Evolutionary conservation across 2,329 filamentous ascomycete species (phyloP).

Genomic region (Pseudogymnoascus sp.): DNA sequence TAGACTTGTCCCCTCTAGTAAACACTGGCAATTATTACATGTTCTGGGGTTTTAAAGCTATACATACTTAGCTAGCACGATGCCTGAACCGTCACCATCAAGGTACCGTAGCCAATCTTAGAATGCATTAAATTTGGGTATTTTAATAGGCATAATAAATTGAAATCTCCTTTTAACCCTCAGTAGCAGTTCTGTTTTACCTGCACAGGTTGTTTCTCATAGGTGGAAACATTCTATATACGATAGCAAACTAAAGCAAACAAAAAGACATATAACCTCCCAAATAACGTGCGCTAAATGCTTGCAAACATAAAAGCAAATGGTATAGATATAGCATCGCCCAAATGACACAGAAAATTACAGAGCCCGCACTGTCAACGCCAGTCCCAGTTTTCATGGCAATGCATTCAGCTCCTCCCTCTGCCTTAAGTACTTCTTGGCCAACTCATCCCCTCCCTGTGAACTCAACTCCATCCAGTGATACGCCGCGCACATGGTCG

Average conservation of each 20-base stretch:
- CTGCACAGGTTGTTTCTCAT: slow-evolving; percentile 6
- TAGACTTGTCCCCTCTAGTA: background rate
- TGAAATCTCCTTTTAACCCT: slow-evolving; percentile 5
- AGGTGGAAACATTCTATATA: background rate
- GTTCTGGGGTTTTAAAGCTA: background rate
- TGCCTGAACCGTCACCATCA: background rate
- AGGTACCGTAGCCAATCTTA: background rate
- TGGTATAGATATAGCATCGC: slow-evolving; percentile 6
- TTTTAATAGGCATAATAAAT: slow-evolving; percentile 5
- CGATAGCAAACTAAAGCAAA: background rate
- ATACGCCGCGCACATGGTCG: slow-evolving; percentile 85
- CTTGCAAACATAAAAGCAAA: slow-evolving; percentile 6
- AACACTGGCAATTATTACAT: background rate
- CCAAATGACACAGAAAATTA: background rate
- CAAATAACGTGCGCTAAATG: slow-evolving; percentile 9
- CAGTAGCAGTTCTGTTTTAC: slow-evolving; percentile 9
- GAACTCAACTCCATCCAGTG: slow-evolving; percentile 96
- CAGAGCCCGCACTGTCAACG: slow-evolving; percentile 1
- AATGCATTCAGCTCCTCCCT: slow-evolving; percentile 27
- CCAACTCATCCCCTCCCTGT: slow-evolving; percentile 76
- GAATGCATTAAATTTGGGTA: slow-evolving; percentile 3
- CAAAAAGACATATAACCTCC: slow-evolving; percentile 1
- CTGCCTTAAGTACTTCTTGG: slow-evolving; percentile 73
- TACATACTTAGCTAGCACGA: background rate
- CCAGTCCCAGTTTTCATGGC: slow-evolving; percentile 16